Conservation (phyloP, 257 asterid species). For the Salvia rosmarinus region DNA sequence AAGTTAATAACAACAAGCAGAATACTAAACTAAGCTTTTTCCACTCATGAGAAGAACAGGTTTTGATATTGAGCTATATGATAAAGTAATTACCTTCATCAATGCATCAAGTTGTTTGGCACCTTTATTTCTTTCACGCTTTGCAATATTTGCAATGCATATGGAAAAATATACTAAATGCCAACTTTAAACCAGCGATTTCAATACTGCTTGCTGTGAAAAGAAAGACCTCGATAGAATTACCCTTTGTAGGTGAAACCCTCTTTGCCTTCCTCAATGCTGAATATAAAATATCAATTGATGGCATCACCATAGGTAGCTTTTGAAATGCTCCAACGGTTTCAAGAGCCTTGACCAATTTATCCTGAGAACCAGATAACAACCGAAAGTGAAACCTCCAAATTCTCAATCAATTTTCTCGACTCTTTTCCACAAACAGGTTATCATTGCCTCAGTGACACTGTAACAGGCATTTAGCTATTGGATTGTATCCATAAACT, state of each 20-base stretch:
- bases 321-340: slow-evolving; percentile 93
- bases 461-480: neutral
- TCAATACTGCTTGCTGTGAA: slow-evolving; percentile 3
- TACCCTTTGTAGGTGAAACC: slow-evolving; percentile 86
- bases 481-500: neutral
- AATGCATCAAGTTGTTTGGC: slow-evolving; percentile 95
- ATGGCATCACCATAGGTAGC: slow-evolving; percentile 98
- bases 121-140: slow-evolving; percentile 89
- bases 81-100: slow-evolving; percentile 71
- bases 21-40: slow-evolving; percentile 27
- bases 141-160: slow-evolving; percentile 91
- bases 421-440: slow-evolving; percentile 4
- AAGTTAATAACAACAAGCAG: slow-evolving; percentile 38
- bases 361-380: slow-evolving; percentile 48
- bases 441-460: slow-evolving; percentile 5
- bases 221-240: slow-evolving; percentile 32
- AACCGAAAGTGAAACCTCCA: slow-evolving; percentile 11
- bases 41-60: slow-evolving; percentile 25
- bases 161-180: slow-evolving; percentile 33
- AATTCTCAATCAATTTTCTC: neutral
- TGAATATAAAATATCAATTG: slow-evolving; percentile 73
- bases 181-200: slow-evolving; percentile 27
- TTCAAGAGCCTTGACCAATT: slow-evolving; percentile 42
- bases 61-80: slow-evolving; percentile 4
- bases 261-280: slow-evolving; percentile 87